Evolutionary conservation across 805 yeast species (phyloP), one percentile per base, ranked within the genome.

Genomic region (Saccharomycopsis sp.): DNA sequence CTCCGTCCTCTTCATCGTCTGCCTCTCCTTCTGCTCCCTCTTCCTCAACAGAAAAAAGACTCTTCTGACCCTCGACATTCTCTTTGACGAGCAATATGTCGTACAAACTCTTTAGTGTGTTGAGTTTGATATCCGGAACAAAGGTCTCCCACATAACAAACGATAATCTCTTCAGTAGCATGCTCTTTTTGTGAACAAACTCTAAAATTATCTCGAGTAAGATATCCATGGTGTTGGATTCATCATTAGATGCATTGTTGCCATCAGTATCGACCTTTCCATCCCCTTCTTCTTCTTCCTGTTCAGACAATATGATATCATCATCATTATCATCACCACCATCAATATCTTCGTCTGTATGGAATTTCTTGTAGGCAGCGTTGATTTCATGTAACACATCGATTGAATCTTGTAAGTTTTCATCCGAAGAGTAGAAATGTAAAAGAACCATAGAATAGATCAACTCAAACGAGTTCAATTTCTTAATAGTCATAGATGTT

Each of bases 61-160:
- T 79, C 24, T 79, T 78, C 70, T 89, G 94, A 1, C 97, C 97
- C 64, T 85, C 84, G 62, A 84, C 82, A 69, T 87, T 89, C 70
- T 92, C 97, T 67, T 81, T 84, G 0, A 96, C 78, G 17, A 73
- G 64, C 55, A 86, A 69, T 17, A 86, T 79, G 58, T 85, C 86
- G 55, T 76, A 75, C 53, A 87, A 65, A 23, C 81, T 70, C 9
- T 73, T 71, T 35, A 87, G 64, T 53, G 85, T 82, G 8, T 70
- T 68, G 9, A 63, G 65, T 1, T 74, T 75, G 34, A 85, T 70
- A 38, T 76, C 73, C 19, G 69, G 72, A n/a, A 82, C 69, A 59
- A 85, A 77, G 44, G 80, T 78, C 49, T 79, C 82, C 85, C 86
- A 82, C 9, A 80, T 81, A 20, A 78, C 72, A 58, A 79, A 73